Percentiles rank a stretch among this genome's conserved stretches.
phyloP scores from a whole-genome alignment of 2,329 filamentous ascomycete species.

The Aspergillus intermedius region DNA sequence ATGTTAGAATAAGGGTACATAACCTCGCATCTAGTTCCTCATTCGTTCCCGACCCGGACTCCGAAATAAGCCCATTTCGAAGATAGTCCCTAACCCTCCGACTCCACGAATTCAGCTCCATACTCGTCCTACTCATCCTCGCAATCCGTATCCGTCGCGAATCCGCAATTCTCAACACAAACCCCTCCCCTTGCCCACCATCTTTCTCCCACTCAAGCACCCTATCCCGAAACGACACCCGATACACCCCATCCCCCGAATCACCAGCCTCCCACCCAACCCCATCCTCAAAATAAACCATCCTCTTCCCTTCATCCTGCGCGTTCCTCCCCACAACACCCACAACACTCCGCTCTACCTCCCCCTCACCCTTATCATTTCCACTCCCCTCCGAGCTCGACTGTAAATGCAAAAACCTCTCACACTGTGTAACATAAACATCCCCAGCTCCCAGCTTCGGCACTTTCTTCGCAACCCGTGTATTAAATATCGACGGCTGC shows the following conservation, averaged over 20 bases:
- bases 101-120: constrained; percentile 11
- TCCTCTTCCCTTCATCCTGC: neutral
- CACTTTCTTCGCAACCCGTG: constrained; percentile 11
- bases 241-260: neutral
- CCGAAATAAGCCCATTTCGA: constrained; percentile 1
- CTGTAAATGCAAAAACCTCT: constrained; percentile 13
- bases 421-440: constrained; percentile 24
- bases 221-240: neutral
- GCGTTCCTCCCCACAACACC: constrained; percentile 1
- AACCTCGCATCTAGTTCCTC: constrained; percentile 18
- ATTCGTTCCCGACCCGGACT: constrained; percentile 3
- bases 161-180: constrained; percentile 8
- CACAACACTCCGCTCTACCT: neutral
- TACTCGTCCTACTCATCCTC: neutral
- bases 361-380: neutral
- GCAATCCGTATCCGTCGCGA: neutral
- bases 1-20: constrained; percentile 24
- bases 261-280: neutral
- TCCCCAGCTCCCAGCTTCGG: constrained; percentile 21
- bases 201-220: constrained; percentile 10
- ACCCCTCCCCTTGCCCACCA: constrained; percentile 2
- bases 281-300: no score
- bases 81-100: constrained; percentile 15
- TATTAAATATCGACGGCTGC: constrained; percentile 21
- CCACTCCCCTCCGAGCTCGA: no score